Evolutionary conservation across 331 rosid genomes (phyloP).

Genomic region (Quercus phellos): DNA sequence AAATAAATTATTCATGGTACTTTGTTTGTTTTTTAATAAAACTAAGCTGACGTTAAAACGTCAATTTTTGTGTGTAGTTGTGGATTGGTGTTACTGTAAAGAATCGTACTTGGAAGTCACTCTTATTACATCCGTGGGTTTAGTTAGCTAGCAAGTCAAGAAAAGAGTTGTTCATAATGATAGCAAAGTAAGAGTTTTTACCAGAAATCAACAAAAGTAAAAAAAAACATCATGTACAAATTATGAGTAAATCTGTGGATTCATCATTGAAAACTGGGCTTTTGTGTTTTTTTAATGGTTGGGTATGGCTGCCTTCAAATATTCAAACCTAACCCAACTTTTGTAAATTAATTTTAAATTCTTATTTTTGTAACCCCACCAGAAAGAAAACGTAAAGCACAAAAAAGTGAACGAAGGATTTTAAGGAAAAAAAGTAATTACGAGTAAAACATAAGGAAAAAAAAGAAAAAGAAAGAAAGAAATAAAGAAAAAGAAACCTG

Average conservation of each 20-base stretch:
- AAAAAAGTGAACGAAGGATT: constrained; percentile 2
- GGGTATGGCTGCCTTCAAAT: neutral
- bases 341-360: neutral
- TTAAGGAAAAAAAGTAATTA: neutral
- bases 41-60: constrained; percentile 36
- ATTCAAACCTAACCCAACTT: constrained; percentile 8
- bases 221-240: constrained; percentile 5
- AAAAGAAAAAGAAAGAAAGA: neutral
- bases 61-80: constrained; percentile 39
- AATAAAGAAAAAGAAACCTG: neutral
- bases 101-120: constrained; percentile 57
- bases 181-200: neutral
- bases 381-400: neutral
- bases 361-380: neutral
- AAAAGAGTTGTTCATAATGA: constrained; percentile 9
- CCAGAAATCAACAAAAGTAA: constrained; percentile 23
- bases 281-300: neutral
- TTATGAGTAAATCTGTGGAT: constrained; percentile 12
- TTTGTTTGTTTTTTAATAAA: neutral
- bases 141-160: constrained; percentile 33
- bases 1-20: constrained; percentile 6
- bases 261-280: neutral
- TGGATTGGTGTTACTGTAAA: constrained; percentile 29
- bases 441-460: neutral
- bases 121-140: constrained; percentile 24